Percentiles rank a stretch among this genome's conserved stretches.
phyloP scores from a whole-genome alignment of 2,329 filamentous ascomycete species.

The Xylariaceae sp. region DNA sequence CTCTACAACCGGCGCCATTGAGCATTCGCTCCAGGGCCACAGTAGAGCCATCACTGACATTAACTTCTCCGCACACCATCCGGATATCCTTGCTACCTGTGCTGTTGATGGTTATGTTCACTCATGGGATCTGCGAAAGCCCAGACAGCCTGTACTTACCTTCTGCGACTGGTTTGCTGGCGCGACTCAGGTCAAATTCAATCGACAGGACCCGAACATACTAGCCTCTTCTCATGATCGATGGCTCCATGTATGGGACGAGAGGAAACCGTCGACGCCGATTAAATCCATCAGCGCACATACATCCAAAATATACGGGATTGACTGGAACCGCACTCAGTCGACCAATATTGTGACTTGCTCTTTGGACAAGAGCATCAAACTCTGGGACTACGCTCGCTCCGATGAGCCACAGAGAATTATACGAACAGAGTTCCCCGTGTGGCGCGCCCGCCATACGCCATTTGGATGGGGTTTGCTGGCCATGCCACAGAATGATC shows the following conservation, averaged over 20 bases:
- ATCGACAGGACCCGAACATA: conserved; percentile 79
- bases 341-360: conserved; percentile 75
- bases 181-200: conserved; percentile 94
- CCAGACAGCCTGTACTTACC: conserved; percentile 68
- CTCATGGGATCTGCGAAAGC: conserved; percentile 80
- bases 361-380: conserved; percentile 86
- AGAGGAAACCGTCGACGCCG: conserved; percentile 71
- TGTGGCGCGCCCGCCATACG: conserved; percentile 87
- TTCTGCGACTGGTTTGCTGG: conserved; percentile 94
- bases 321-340: conserved; percentile 86
- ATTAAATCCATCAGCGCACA: conserved; percentile 83
- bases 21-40: conserved; percentile 82
- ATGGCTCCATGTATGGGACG: conserved; percentile 86
- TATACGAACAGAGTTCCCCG: conserved; percentile 78
- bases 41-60: conserved; percentile 90
- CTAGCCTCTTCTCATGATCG: conserved; percentile 88
- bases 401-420: conserved; percentile 68
- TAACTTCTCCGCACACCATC: conserved; percentile 91
- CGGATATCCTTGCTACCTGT: conserved; percentile 84
- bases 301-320: conserved; percentile 87
- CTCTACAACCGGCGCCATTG: conserved; percentile 65
- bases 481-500: conserved; percentile 88
- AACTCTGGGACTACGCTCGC: conserved; percentile 78
- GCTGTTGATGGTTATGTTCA: conserved; percentile 91
- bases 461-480: conserved; percentile 83